phyloP scores from a whole-genome alignment of 1,284 basidiomycete species.

The Heliocybe sulcata region DNA sequence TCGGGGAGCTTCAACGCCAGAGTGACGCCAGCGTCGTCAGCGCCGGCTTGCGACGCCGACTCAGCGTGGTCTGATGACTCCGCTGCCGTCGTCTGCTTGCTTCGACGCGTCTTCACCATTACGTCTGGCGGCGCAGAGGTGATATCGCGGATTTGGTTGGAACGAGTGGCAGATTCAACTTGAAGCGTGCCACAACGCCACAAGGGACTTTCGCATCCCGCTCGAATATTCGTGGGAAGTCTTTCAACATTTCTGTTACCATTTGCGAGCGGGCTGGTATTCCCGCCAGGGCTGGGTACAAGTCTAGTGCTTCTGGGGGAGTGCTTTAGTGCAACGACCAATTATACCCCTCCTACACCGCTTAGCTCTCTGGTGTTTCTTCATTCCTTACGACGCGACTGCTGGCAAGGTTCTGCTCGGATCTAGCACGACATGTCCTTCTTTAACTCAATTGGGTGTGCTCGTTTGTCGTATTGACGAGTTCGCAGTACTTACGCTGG shows the following conservation, averaged over 20 bases:
- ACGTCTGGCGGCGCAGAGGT: not conserved
- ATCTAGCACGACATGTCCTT: slow-evolving; percentile 48
- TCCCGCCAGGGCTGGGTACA: no score
- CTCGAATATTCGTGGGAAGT: no score
- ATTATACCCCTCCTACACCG: not conserved
- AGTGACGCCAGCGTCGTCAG: slow-evolving; percentile 2
- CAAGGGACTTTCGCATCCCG: no score
- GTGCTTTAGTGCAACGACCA: no score
- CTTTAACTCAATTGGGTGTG: slow-evolving; percentile 72
- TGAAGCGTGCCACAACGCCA: no score
- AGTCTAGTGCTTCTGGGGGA: no score
- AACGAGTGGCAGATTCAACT: not conserved
- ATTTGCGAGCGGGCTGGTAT: no score
- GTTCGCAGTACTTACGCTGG: not conserved
- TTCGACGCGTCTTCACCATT: slow-evolving; percentile 1
- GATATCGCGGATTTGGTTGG: not conserved
- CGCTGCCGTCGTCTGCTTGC: not conserved
- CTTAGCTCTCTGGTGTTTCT: not conserved
- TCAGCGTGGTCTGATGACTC: not conserved
- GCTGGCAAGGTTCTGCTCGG: not conserved
- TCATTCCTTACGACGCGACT: not conserved
- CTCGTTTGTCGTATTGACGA: slow-evolving; percentile 9
- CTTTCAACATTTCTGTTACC: not conserved
- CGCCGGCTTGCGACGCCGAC: not conserved
- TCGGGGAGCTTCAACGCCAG: slow-evolving; percentile 35